phyloP scores from a whole-genome alignment of 2,329 filamentous ascomycete species.

The Trichoderma sp. region DNA sequence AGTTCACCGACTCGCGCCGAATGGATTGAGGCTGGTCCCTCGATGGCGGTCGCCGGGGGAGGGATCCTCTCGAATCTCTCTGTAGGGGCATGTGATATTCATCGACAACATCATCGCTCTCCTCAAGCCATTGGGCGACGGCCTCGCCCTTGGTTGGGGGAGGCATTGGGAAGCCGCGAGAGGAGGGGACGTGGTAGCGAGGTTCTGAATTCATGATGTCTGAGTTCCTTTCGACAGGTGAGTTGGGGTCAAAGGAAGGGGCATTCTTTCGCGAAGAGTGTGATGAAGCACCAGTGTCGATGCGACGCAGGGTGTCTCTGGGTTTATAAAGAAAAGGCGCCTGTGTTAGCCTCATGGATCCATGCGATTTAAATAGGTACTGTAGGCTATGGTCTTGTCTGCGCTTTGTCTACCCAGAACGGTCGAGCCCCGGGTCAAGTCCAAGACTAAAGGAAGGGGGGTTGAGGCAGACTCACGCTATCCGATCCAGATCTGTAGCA shows the following conservation, averaged over 20 bases:
- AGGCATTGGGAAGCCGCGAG: slow-evolving; percentile 16
- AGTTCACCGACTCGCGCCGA: slow-evolving; percentile 14
- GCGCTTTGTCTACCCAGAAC: background rate
- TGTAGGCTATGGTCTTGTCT: background rate
- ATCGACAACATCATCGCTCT: slow-evolving; percentile 15
- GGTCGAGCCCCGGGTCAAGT: slow-evolving; percentile 11
- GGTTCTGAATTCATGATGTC: slow-evolving; percentile 18
- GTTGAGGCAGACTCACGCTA: slow-evolving; percentile 20
- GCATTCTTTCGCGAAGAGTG: slow-evolving; percentile 1
- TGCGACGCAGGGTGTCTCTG: slow-evolving; percentile 19
- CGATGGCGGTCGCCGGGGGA: slow-evolving; percentile 3
- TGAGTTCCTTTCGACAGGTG: background rate
- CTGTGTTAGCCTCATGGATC: slow-evolving; percentile 7
- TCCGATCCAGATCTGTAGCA: slow-evolving; percentile 22
- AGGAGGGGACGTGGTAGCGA: background rate
- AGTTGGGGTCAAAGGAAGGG: slow-evolving; percentile 10
- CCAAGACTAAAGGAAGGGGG: slow-evolving; percentile 3
- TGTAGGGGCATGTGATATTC: slow-evolving; percentile 7
- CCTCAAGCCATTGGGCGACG: slow-evolving; percentile 18
- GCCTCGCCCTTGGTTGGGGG: slow-evolving; percentile 14
- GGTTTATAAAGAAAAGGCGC: background rate
- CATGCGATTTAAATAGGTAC: background rate
- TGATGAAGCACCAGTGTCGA: slow-evolving; percentile 5
- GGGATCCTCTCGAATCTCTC: slow-evolving; percentile 16
- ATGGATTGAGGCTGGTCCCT: slow-evolving; percentile 11